Percentiles rank a stretch among this genome's conserved stretches.
Conservation (phyloP, 495 filamentous ascomycete genomes). For the Podospora sp. region DNA sequence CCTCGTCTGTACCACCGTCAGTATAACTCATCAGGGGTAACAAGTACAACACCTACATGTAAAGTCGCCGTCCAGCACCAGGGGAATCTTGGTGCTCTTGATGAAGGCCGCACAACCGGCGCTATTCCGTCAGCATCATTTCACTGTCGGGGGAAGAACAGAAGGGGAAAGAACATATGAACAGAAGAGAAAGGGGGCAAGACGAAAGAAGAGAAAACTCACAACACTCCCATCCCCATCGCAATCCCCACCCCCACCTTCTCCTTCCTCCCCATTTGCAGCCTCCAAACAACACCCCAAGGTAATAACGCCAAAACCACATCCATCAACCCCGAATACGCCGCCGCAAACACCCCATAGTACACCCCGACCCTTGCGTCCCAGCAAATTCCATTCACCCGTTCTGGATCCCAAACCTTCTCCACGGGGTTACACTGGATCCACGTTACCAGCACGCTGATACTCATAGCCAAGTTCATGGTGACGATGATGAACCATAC, state of each 20-base stretch:
- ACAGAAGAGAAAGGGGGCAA: no score
- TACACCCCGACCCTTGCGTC: constrained; percentile 22
- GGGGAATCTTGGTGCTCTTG: constrained; percentile 32
- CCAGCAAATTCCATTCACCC: constrained; percentile 25
- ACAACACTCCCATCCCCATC: constrained; percentile 49
- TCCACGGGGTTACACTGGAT: constrained; percentile 34
- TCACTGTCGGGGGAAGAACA: background rate
- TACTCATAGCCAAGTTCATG: constrained; percentile 34
- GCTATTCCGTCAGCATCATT: constrained; percentile 14
- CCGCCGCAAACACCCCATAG: constrained; percentile 30
- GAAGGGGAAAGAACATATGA: background rate
- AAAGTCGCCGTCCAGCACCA: constrained; percentile 29
- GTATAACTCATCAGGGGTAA: background rate
- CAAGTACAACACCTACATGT: constrained; percentile 9
- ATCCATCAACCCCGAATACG: constrained; percentile 42
- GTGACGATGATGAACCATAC: constrained; percentile 35
- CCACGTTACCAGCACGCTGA: constrained; percentile 29
- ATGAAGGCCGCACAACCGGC: constrained; percentile 36
- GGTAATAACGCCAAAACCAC: constrained; percentile 40
- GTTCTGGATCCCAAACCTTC: constrained; percentile 25
- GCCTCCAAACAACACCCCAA: constrained; percentile 39
- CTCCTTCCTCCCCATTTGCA: constrained; percentile 41
- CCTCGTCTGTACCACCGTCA: constrained; percentile 26
- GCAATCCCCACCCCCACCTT: constrained; percentile 42
- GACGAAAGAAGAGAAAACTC: constrained; percentile 16